Evolutionary conservation across 345 rosid species (phyloP).

Genomic region (Cardamine occulta): DNA sequence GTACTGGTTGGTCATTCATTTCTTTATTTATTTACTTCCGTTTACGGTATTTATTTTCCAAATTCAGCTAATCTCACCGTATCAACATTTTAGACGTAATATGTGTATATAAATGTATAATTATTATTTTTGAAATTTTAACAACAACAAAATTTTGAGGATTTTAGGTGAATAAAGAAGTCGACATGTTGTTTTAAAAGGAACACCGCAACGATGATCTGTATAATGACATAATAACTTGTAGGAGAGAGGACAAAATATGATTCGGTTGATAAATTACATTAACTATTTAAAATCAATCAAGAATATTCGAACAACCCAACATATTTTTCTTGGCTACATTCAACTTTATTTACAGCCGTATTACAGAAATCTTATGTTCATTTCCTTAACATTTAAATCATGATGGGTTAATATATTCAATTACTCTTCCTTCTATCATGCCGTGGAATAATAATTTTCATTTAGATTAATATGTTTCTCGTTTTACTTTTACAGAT

Average conservation of each 20-base stretch:
- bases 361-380: neutral
- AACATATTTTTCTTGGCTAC: neutral
- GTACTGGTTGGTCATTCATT: slow-evolving; percentile 34
- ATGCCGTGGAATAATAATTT: slow-evolving; percentile 37
- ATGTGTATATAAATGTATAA: neutral
- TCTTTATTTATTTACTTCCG: neutral
- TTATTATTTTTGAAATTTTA: neutral
- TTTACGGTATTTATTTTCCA: slow-evolving; percentile 10
- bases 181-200: slow-evolving; percentile 15
- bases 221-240: slow-evolving; percentile 15
- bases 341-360: neutral
- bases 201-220: slow-evolving; percentile 6
- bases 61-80: slow-evolving; percentile 5
- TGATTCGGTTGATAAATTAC: slow-evolving; percentile 34
- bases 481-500: neutral
- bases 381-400: slow-evolving; percentile 6
- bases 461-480: slow-evolving; percentile 9
- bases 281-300: neutral
- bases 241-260: slow-evolving; percentile 35
- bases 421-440: slow-evolving; percentile 40
- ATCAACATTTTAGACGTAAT: neutral
- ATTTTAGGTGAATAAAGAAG: neutral
- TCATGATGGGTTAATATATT: slow-evolving; percentile 17
- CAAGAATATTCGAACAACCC: neutral
- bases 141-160: neutral